A percentile compares a stretch with the other conserved stretches of the same genome.
Conservation (phyloP, 805 yeast species). For the Kodamaea jinghongensis region DNA sequence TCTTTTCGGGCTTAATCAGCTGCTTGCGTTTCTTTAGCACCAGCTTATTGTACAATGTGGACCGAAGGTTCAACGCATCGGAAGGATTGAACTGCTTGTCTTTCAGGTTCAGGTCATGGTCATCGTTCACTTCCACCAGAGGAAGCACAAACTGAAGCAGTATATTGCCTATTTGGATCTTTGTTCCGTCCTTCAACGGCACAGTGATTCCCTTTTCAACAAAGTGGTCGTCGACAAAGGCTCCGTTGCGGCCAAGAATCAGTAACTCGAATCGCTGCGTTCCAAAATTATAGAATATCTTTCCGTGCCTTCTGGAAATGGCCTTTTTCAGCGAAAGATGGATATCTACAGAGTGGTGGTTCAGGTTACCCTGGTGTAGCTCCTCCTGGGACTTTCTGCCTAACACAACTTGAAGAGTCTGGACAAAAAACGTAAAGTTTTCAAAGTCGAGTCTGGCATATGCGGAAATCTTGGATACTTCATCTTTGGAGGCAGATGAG, state of each 20-base stretch:
- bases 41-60: slow-evolving; percentile 41
- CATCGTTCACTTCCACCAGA: slow-evolving; percentile 45
- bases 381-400: slow-evolving; percentile 73
- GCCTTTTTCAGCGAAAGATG: slow-evolving; percentile 92
- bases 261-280: slow-evolving; percentile 91
- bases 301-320: slow-evolving; percentile 90
- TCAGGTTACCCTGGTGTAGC: slow-evolving; percentile 47
- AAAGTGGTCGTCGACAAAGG: slow-evolving; percentile 88
- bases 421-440: slow-evolving; percentile 90
- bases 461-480: slow-evolving; percentile 44
- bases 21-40: slow-evolving; percentile 1
- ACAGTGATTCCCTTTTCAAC: slow-evolving; percentile 91
- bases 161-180: slow-evolving; percentile 90
- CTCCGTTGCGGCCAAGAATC: slow-evolving; percentile 93
- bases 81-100: slow-evolving; percentile 50
- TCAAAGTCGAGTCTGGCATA: slow-evolving; percentile 86
- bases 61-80: slow-evolving; percentile 57
- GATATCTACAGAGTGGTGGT: slow-evolving; percentile 80
- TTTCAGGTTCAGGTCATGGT: slow-evolving; percentile 11
- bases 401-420: slow-evolving; percentile 87
- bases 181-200: slow-evolving; percentile 75
- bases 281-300: slow-evolving; percentile 93
- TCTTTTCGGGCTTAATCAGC: background rate
- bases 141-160: slow-evolving; percentile 88
- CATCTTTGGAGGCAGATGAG: background rate